Conservation (phyloP, 805 yeast species). For the Candida manassasensis region DNA sequence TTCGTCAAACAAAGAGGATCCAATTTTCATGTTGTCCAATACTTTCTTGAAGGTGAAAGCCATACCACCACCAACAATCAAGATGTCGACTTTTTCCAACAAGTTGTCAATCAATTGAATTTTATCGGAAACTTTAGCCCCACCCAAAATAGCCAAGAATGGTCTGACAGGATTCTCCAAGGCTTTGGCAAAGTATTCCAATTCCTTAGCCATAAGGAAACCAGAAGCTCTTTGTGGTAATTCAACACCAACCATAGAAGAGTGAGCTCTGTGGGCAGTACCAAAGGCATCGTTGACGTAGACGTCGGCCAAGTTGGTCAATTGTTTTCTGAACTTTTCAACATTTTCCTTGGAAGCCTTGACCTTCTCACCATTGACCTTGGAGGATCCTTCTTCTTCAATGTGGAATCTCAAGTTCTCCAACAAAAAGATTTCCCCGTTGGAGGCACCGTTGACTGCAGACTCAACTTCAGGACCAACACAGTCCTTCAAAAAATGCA, state of each 20-base stretch:
- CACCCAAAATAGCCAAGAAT: slow-evolving; percentile 97
- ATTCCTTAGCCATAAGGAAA: slow-evolving; percentile 96
- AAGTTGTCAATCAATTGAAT: slow-evolving; percentile 96
- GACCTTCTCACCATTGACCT: slow-evolving; percentile 87
- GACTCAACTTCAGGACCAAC: slow-evolving; percentile 89
- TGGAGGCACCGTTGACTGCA: slow-evolving; percentile 66
- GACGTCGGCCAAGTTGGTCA: slow-evolving; percentile 92
- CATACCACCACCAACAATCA: slow-evolving; percentile 99
- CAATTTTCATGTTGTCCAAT: slow-evolving; percentile 77
- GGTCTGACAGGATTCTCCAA: slow-evolving; percentile 97
- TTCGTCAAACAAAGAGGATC: slow-evolving; percentile 86
- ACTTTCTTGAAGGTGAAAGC: slow-evolving; percentile 98
- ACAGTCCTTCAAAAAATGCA: slow-evolving; percentile 81
- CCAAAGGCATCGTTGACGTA: slow-evolving; percentile 98
- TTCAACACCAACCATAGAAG: slow-evolving; percentile 97
- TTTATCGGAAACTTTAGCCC: slow-evolving; percentile 99
- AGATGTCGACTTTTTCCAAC: slow-evolving; percentile 89
- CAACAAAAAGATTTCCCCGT: slow-evolving; percentile 82
- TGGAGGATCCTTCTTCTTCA: slow-evolving; percentile 93
- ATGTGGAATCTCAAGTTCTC: slow-evolving; percentile 98
- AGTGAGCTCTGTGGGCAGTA: slow-evolving; percentile 99
- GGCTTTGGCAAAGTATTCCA: slow-evolving; percentile 96
- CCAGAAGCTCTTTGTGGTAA: slow-evolving; percentile 97
- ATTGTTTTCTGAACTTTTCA: slow-evolving; percentile 79
- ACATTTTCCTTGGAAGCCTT: slow-evolving; percentile 89